These are phyloP conservation scores for Globisporangium canariense DNA, from an alignment of 352 stramenopile genomes.

Conservation along the genomic window DNA sequence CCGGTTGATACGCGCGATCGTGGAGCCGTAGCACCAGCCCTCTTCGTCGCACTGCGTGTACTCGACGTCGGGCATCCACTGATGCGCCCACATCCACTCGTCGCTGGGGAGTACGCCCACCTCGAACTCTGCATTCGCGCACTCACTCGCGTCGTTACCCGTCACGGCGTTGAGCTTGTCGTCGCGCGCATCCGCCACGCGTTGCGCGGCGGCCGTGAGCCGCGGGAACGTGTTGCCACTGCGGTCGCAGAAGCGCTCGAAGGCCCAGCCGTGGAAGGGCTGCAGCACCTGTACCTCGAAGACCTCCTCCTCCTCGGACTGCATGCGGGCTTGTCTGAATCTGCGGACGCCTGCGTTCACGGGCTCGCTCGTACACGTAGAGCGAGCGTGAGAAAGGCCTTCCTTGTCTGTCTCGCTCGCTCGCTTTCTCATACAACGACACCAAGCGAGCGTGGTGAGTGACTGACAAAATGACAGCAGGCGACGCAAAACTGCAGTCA, in stretches of 20 bases:
- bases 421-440: neutral
- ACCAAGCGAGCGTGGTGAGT: neutral
- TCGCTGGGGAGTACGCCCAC: slow-evolving; percentile 56
- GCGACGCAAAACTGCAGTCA: too few relatives aligned
- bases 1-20: slow-evolving; percentile 79
- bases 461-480: too few relatives aligned
- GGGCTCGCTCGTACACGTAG: neutral
- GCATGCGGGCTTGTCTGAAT: slow-evolving; percentile 26
- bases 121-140: slow-evolving; percentile 28
- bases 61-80: slow-evolving; percentile 67
- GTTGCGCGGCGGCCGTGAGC: slow-evolving; percentile 49
- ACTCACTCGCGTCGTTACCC: slow-evolving; percentile 11
- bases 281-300: slow-evolving; percentile 85
- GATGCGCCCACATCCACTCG: slow-evolving; percentile 84
- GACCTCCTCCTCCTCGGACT: slow-evolving; percentile 74
- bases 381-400: neutral
- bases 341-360: neutral
- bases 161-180: slow-evolving; percentile 53
- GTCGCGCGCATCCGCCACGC: slow-evolving; percentile 29
- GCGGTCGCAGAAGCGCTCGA: slow-evolving; percentile 80
- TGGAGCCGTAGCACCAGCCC: slow-evolving; percentile 84
- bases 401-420: neutral
- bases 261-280: slow-evolving; percentile 76
- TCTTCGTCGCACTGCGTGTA: slow-evolving; percentile 85
- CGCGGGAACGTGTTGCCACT: slow-evolving; percentile 63